Base-by-base conservation (phyloP, 108 stramenopile species). In the Hondaea fermentalgiana region DNA sequence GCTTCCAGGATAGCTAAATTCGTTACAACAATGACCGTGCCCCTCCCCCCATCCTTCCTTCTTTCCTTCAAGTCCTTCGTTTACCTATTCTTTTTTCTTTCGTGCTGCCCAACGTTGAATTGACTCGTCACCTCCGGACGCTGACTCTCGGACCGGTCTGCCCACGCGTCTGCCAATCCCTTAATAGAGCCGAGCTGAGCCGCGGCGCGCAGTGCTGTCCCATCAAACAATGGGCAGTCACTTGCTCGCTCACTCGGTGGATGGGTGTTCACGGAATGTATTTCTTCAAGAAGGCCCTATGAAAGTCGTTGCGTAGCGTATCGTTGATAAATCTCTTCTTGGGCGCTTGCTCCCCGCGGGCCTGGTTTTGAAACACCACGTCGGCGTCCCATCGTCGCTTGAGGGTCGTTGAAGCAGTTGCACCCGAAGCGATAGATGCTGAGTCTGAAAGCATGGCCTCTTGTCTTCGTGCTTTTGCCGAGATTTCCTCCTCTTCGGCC, bases 301-400 rank as follows among this genome's bases (percentile, higher is more conserved):
- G 98, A 88, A 98, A 98, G 88, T 98, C 98, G 93, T 96, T 97
- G 43, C 98, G 93, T 28, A 98, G 93, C 19, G 98, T 98, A 90
- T 98, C 98, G 91, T 98, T 98, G 91, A 98, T 97, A 91, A 98
- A 98, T 69, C 97, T 91, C 4, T 64, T 43, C 35, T 51, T 45
- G 91, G 97, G 96, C 83, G 95, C 94, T 10, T 96, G 97, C 92
- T 97, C 97, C 17, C 92, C 94, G 89, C 93, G 94, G 16, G 97
- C 97, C 92, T 98, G 98, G 90, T 97, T 97, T 43, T 97, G 95
- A 94, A 98, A 98, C 55, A 98, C 97, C 3, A 98, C 98, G 92
- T 98, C 98, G 72, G 97, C 98, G 91, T 98, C 97, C 98, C 98
- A 98, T 55, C 94, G 93, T 35, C 97, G 92, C 72, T 97, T 97